phyloP scores from a whole-genome alignment of 306 rosid genomes.

The Cicer yamashitae region DNA sequence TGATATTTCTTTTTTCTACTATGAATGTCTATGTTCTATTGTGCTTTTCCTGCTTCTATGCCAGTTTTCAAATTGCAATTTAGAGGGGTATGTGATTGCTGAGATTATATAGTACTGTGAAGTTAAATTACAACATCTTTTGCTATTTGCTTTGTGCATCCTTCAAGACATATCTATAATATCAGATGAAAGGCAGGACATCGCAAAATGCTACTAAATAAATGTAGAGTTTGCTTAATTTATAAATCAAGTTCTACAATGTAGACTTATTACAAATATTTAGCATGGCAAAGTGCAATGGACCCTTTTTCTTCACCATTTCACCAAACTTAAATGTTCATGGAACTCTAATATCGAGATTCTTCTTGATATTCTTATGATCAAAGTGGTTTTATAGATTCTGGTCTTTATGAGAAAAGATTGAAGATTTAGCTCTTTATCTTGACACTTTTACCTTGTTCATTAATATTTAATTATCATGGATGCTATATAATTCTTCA shows the following conservation, averaged over 20 bases:
- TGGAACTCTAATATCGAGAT: slow-evolving; percentile 12
- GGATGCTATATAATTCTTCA: too few relatives aligned
- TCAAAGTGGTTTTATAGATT: slow-evolving; percentile 16
- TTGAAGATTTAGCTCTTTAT: slow-evolving; percentile 23
- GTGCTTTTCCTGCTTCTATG: slow-evolving; percentile 6
- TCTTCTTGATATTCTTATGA: slow-evolving; percentile 9
- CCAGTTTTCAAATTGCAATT: slow-evolving; percentile 28
- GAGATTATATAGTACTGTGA: slow-evolving; percentile 7
- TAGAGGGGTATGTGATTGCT: slow-evolving; percentile 20
- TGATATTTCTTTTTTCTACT: not conserved
- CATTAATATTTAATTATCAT: too few relatives aligned
- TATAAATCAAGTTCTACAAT: slow-evolving; percentile 4
- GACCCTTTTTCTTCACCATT: slow-evolving; percentile 15
- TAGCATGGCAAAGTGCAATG: slow-evolving; percentile 1
- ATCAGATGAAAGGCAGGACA: slow-evolving; percentile 14
- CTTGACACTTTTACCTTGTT: slow-evolving; percentile 15
- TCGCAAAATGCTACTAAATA: slow-evolving; percentile 27
- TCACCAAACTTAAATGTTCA: not conserved
- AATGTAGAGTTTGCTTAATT: slow-evolving; percentile 8
- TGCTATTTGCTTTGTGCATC: not conserved
- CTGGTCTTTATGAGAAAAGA: slow-evolving; percentile 12
- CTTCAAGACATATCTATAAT: slow-evolving; percentile 11
- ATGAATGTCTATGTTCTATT: not conserved
- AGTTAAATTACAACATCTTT: not conserved
- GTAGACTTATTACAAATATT: not conserved